Evolutionary conservation across 768 basidiomycete species (phyloP).

Genomic region (Auricularia auricula-judae): DNA sequence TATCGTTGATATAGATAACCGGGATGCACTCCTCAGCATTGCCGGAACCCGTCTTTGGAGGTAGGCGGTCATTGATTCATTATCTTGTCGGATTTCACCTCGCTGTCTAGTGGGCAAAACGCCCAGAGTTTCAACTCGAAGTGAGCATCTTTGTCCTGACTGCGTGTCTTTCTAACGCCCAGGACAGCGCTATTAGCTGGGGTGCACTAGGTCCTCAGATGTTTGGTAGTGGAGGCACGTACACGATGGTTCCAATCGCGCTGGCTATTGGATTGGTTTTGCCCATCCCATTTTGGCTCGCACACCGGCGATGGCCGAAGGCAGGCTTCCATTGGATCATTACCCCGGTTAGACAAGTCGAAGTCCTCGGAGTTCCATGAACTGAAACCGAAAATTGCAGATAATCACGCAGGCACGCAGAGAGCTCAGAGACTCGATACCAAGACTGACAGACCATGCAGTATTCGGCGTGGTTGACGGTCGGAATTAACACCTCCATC

Average conservation of each 20-base stretch:
- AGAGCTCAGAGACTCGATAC: too few relatives aligned
- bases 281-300: slow-evolving; percentile 14
- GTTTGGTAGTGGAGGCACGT: slow-evolving; percentile 18
- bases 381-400: neutral
- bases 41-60: slow-evolving; percentile 15
- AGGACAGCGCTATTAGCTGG: slow-evolving; percentile 25
- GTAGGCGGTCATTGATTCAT: neutral
- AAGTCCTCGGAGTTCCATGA: neutral
- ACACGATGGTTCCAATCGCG: slow-evolving; percentile 14
- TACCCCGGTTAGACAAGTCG: slow-evolving; percentile 7
- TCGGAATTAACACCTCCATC: slow-evolving; percentile 14
- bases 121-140: slow-evolving; percentile 17
- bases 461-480: slow-evolving; percentile 1
- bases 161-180: neutral
- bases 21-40: slow-evolving; percentile 11
- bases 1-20: slow-evolving; percentile 4
- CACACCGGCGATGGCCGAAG: slow-evolving; percentile 10
- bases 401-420: neutral
- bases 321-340: slow-evolving; percentile 9
- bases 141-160: neutral
- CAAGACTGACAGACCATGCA: neutral
- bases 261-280: slow-evolving; percentile 14
- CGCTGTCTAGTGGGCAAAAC: slow-evolving; percentile 12
- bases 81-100: neutral
- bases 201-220: slow-evolving; percentile 27